These are phyloP conservation scores for Trichophyton rubrum DNA, from an alignment of 2,329 filamentous ascomycete genomes.

Conservation along the genomic window DNA sequence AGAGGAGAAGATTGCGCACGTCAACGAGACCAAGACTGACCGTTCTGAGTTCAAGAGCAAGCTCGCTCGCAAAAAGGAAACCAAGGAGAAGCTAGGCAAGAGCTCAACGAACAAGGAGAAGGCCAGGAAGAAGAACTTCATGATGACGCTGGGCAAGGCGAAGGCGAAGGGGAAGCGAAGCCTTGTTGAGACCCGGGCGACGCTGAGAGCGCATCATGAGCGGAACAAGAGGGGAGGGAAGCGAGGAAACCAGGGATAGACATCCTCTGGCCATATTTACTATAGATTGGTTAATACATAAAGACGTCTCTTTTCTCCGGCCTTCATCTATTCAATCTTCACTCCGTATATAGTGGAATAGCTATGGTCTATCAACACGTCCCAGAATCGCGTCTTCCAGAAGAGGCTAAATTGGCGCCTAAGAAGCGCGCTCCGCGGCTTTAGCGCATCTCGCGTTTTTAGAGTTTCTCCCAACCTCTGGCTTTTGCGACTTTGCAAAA, in stretches of 20 bases:
- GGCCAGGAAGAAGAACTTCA: constrained; percentile 90
- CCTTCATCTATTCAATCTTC: not conserved
- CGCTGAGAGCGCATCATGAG: constrained; percentile 68
- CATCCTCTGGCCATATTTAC: not conserved
- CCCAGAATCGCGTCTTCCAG: not conserved
- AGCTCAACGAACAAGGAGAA: constrained; percentile 97
- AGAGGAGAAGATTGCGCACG: constrained; percentile 75
- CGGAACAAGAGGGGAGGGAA: constrained; percentile 73
- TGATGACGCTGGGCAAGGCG: constrained; percentile 96
- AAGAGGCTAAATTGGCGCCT: not conserved
- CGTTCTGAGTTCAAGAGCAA: constrained; percentile 74
- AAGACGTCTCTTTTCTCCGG: not conserved
- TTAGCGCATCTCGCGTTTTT: not conserved
- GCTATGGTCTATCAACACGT: no score
- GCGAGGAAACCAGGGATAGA: constrained; percentile 49
- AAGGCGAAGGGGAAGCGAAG: constrained; percentile 92
- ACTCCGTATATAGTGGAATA: not conserved
- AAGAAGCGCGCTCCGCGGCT: not conserved
- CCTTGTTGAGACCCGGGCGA: constrained; percentile 70
- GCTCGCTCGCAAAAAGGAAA: constrained; percentile 68
- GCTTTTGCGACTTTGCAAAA: not conserved
- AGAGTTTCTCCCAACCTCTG: not conserved
- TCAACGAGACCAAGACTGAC: constrained; percentile 67
- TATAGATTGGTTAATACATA: not conserved
- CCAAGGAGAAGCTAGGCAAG: constrained; percentile 83